phyloP scores from a whole-genome alignment of 495 filamentous ascomycete genomes.

The Penicillium parvum region DNA sequence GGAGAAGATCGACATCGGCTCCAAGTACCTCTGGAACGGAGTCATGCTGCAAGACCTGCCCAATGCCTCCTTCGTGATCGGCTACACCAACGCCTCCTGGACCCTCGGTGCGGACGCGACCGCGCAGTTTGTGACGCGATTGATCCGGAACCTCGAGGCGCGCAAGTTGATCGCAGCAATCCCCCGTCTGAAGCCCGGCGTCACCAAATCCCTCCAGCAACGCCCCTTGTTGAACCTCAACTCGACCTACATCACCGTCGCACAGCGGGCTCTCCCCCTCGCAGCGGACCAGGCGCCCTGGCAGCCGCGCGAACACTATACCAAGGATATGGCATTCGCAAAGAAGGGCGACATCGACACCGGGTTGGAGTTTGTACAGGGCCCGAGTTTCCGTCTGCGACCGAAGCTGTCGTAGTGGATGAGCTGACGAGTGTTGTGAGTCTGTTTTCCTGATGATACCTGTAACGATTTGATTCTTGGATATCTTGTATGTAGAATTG shows the following conservation, averaged over 20 bases:
- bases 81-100: constrained; percentile 57
- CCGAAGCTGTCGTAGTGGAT: constrained; percentile 17
- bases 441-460: constrained; percentile 3
- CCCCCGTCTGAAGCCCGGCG: constrained; percentile 34
- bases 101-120: constrained; percentile 56
- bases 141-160: constrained; percentile 39
- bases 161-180: constrained; percentile 34
- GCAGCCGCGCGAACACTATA: constrained; percentile 51
- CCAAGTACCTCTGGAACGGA: constrained; percentile 54
- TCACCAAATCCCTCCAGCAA: constrained; percentile 29
- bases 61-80: constrained; percentile 52
- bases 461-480: not conserved
- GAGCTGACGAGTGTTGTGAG: not conserved
- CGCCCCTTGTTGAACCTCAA: constrained; percentile 41
- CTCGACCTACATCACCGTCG: constrained; percentile 48
- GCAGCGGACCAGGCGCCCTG: constrained; percentile 49
- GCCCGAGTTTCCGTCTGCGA: constrained; percentile 17
- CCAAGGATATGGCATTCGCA: constrained; percentile 48
- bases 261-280: constrained; percentile 36
- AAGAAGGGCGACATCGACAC: constrained; percentile 43
- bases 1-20: constrained; percentile 38
- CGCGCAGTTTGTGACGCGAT: constrained; percentile 41
- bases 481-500: not conserved
- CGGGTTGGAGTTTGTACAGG: constrained; percentile 31
- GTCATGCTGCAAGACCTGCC: constrained; percentile 58